Percentiles rank a stretch among this genome's conserved stretches.
Conservation (phyloP, 1,139 yeast species). For the Saccharomyces hybrid region DNA sequence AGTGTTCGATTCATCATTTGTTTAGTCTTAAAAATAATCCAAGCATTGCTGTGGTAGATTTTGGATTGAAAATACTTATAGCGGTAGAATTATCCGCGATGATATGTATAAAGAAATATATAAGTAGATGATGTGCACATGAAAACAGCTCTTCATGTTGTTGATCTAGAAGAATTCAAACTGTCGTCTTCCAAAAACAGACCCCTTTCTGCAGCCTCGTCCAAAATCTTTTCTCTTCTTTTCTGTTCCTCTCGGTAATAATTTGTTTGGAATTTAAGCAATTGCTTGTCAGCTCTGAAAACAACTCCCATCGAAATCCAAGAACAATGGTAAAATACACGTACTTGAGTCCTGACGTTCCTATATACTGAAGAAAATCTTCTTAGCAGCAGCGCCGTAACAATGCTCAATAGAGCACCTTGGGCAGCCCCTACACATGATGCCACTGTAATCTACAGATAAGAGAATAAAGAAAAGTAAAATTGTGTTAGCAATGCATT, state of each 20-base stretch:
- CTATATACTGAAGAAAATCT: constrained; percentile 32
- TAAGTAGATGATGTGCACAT: not conserved
- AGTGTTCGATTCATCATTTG: constrained; percentile 33
- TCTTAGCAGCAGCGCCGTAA: constrained; percentile 30
- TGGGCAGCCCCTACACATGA: constrained; percentile 35
- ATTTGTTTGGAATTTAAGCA: constrained; percentile 32
- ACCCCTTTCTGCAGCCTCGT: constrained; percentile 40
- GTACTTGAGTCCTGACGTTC: constrained; percentile 34
- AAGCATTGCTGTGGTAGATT: constrained; percentile 37
- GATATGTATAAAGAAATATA: not conserved
- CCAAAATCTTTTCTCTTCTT: constrained; percentile 32
- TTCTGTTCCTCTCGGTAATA: constrained; percentile 29
- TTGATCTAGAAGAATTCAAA: not conserved
- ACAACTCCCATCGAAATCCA: constrained; percentile 38
- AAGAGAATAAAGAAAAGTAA: not conserved
- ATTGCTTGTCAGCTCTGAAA: constrained; percentile 36
- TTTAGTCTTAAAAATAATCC: constrained; percentile 37
- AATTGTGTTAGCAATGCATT: not conserved
- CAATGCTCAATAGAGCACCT: constrained; percentile 34
- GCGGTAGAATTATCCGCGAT: not conserved
- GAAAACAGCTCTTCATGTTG: not conserved
- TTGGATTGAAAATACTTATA: constrained; percentile 3
- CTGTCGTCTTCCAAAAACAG: constrained; percentile 34
- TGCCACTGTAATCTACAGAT: constrained; percentile 29
- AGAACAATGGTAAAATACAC: constrained; percentile 35